Evolutionary conservation across 805 yeast genomes (phyloP).

Genomic region (Candida coquimbonensis): DNA sequence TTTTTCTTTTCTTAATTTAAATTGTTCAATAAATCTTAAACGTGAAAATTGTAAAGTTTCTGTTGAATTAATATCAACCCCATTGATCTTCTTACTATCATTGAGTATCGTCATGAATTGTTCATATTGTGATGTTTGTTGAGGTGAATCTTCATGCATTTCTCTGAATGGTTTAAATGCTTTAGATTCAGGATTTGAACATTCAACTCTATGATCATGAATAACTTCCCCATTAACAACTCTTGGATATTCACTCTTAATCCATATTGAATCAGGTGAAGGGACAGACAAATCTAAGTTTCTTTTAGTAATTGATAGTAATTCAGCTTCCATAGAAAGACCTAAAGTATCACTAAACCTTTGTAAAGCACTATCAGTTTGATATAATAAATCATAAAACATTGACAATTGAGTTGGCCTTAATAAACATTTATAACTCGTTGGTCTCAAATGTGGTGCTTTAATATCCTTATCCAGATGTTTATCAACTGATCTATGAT

Average conservation of each 20-base stretch:
- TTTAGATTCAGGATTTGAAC: conserved; percentile 28
- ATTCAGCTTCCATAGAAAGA: conserved; percentile 81
- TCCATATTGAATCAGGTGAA: conserved; percentile 4
- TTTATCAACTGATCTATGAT: conserved; percentile 47
- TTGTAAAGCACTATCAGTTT: conserved; percentile 64
- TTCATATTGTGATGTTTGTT: conserved; percentile 81
- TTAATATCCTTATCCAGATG: neutral
- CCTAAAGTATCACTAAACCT: conserved; percentile 75
- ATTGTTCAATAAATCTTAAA: conserved; percentile 80
- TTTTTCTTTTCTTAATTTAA: conserved; percentile 60
- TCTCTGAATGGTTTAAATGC: conserved; percentile 38
- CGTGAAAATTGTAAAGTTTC: conserved; percentile 68
- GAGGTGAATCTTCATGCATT: conserved; percentile 64
- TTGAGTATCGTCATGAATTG: conserved; percentile 74
- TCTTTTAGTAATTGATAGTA: conserved; percentile 69
- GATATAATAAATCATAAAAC: conserved; percentile 79
- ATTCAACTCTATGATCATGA: conserved; percentile 36
- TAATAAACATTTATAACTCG: conserved; percentile 69
- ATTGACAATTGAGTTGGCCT: conserved; percentile 75
- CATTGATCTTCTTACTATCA: conserved; percentile 29
- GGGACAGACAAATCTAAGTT: conserved; percentile 72
- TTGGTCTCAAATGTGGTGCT: conserved; percentile 32
- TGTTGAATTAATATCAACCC: conserved; percentile 16
- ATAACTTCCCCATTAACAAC: conserved; percentile 24
- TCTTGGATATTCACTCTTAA: conserved; percentile 31